Percentiles rank a stretch among this genome's conserved stretches.
Conservation (phyloP, 208 protist genomes). For the Angomonas deanei region DNA sequence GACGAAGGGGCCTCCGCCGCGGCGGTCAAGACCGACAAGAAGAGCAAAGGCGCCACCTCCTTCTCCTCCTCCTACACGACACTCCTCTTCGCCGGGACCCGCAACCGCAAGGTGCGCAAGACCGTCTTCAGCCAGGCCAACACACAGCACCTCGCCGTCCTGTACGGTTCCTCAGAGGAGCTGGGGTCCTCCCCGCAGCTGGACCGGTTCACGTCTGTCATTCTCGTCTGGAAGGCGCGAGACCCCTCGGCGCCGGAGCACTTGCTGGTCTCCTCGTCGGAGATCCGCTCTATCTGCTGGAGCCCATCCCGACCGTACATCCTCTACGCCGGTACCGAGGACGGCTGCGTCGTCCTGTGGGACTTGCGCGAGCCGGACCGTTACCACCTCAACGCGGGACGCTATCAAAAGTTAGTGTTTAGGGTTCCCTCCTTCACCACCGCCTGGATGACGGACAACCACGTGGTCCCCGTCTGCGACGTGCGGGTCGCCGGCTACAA, state of each 20-base stretch:
- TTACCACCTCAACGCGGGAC: constrained; percentile 50
- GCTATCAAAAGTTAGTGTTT: constrained; percentile 31
- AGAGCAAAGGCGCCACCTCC: constrained; percentile 35
- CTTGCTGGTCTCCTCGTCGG: constrained; percentile 43
- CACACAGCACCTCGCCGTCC: constrained; percentile 33
- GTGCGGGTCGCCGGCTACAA: constrained; percentile 68
- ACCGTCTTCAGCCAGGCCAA: constrained; percentile 41
- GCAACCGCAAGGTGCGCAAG: constrained; percentile 45
- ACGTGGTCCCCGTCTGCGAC: constrained; percentile 41
- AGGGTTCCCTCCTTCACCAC: constrained; percentile 72
- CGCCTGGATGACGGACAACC: constrained; percentile 64
- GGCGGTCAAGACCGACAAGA: neutral
- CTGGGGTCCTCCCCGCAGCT: constrained; percentile 31
- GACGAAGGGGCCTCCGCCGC: constrained; percentile 46
- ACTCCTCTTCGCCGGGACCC: constrained; percentile 37
- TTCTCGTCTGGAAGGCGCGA: constrained; percentile 74
- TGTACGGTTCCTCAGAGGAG: constrained; percentile 31
- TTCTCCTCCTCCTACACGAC: constrained; percentile 54
- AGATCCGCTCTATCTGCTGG: constrained; percentile 45
- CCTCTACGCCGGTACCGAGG: constrained; percentile 62
- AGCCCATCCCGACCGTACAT: constrained; percentile 59
- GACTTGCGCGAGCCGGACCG: constrained; percentile 70
- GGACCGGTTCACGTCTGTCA: constrained; percentile 56
- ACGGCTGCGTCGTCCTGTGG: constrained; percentile 72
- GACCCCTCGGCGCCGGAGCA: constrained; percentile 52